Base-by-base conservation (phyloP, 176 grass and related monocot genomes). In the Metroxylon sagu region DNA sequence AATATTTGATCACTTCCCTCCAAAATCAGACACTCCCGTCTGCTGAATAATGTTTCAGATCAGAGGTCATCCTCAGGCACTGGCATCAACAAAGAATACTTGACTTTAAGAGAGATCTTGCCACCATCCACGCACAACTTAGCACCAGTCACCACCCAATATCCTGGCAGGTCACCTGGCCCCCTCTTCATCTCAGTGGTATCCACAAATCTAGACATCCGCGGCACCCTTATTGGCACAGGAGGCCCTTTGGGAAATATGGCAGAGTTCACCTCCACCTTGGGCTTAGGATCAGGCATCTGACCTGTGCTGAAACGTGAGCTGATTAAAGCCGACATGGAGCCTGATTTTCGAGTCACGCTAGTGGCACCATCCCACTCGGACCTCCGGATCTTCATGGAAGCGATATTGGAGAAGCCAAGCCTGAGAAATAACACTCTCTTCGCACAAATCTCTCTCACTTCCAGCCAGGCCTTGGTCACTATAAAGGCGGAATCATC, bases 381-480 rank as follows among this genome's bases (percentile, higher is more conserved):
- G 4, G 90, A 95, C 59, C 90, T 73, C 18, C 90, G 85, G 18
- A 95, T 95, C 80, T 68, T 95, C 58, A 76, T 89, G 21, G 67
- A 77, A 3, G 82, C 66, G 61, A 89, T 70, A 50, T 76, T 79
- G 43, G 90, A 86, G 79, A 89, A 95, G 15, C 79, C 85, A 1
- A 89, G 90, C 56, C 90, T 75, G n/a, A 95, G 82, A 76, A 79
- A 89, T 10, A 95, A 70, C 60, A 95, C 85, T 67, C 89, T 95
- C 76, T 55, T 95, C 48, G 89, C 52, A 60, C 90, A 78, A n/a
- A 79, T 58, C 61, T 95, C 90, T 18, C 68, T 76, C 77, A 95
- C 90, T 71, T 95, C 82, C 17, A 95, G 71, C 90, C 85, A 86
- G 2, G 90, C 90, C 50, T 76, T 78, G 27, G 90, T 89, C 71